Percentiles rank a stretch among this genome's conserved stretches.
phyloP scores from a whole-genome alignment of 2,329 filamentous ascomycete genomes.

The Coniella lustricola region DNA sequence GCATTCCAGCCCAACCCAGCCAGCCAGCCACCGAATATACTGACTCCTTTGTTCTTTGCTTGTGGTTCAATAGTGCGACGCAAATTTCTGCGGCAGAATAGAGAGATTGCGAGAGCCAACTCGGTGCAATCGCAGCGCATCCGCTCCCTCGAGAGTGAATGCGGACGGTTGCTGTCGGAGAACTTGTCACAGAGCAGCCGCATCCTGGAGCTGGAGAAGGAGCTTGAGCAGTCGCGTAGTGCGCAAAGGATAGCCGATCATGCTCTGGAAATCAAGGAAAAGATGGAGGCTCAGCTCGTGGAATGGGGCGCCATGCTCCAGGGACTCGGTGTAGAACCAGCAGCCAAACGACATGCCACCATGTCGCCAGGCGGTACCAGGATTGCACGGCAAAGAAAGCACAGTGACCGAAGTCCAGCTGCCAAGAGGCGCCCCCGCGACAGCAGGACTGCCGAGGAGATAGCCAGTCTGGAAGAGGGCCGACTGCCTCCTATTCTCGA shows the following conservation, averaged over 20 bases:
- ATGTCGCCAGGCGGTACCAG: slow-evolving; percentile 32
- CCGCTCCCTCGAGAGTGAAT: slow-evolving; percentile 68
- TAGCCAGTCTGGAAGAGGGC: slow-evolving; percentile 42
- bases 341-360: slow-evolving; percentile 36
- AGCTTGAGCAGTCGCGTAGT: slow-evolving; percentile 57
- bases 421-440: slow-evolving; percentile 48
- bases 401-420: slow-evolving; percentile 42
- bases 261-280: slow-evolving; percentile 60
- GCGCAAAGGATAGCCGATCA: slow-evolving; percentile 56
- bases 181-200: slow-evolving; percentile 68
- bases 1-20: slow-evolving; percentile 2
- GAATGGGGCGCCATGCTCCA: slow-evolving; percentile 64
- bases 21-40: slow-evolving; percentile 1
- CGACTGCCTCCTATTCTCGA: slow-evolving; percentile 63
- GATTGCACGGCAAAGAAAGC: slow-evolving; percentile 34
- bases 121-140: slow-evolving; percentile 72
- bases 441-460: slow-evolving; percentile 47
- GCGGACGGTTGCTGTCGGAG: slow-evolving; percentile 66
- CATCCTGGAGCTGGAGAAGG: slow-evolving; percentile 61
- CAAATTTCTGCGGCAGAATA: slow-evolving; percentile 75
- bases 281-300: slow-evolving; percentile 64
- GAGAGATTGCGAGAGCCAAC: slow-evolving; percentile 74
- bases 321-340: slow-evolving; percentile 55
- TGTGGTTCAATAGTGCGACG: slow-evolving; percentile 55
- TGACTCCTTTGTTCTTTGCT: slow-evolving; percentile 14